A percentile compares a stretch with the other conserved stretches of the same genome.
These are phyloP conservation scores for Diaporthe sp. DNA, from an alignment of 2,329 filamentous ascomycete species.

Conservation along the genomic window DNA sequence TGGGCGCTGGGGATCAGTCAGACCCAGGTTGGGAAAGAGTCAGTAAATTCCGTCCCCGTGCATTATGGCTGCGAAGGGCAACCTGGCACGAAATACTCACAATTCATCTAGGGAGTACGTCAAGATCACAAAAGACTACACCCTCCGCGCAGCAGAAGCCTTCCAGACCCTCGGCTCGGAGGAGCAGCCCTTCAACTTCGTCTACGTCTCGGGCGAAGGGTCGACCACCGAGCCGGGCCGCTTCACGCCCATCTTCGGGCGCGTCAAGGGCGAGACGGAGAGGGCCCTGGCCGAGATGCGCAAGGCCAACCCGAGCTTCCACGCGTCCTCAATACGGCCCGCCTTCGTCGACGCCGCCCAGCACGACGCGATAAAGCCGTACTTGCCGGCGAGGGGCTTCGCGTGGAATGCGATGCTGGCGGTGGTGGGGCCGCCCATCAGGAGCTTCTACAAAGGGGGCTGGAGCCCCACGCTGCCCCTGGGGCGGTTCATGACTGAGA, in stretches of 20 bases:
- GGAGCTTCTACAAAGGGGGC: slow-evolving; percentile 42
- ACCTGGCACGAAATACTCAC: too few relatives aligned
- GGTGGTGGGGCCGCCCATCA: slow-evolving; percentile 47
- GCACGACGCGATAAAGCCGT: slow-evolving; percentile 59
- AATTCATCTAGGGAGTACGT: slow-evolving; percentile 64
- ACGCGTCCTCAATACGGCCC: slow-evolving; percentile 70
- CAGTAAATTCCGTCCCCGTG: too few relatives aligned
- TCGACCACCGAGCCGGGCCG: slow-evolving; percentile 69
- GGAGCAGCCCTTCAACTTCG: slow-evolving; percentile 73
- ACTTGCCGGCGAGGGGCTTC: slow-evolving; percentile 52
- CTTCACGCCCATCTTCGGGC: slow-evolving; percentile 70
- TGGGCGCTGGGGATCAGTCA: slow-evolving; percentile 81
- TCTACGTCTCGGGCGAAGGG: slow-evolving; percentile 77
- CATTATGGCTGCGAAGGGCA: too few relatives aligned
- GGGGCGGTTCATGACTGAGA: slow-evolving; percentile 58
- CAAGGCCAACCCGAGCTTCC: slow-evolving; percentile 60
- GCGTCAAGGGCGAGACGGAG: slow-evolving; percentile 78
- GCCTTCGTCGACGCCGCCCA: slow-evolving; percentile 66
- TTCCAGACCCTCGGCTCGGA: slow-evolving; percentile 62
- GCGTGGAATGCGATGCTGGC: slow-evolving; percentile 35
- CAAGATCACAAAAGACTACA: slow-evolving; percentile 76
- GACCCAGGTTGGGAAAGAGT: slow-evolving; percentile 69
- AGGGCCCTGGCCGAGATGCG: slow-evolving; percentile 67
- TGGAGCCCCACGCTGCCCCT: slow-evolving; percentile 60
- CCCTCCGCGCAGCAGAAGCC: slow-evolving; percentile 73